Conservation (phyloP, 495 filamentous ascomycete genomes). For the Aspergillus ostianus region DNA sequence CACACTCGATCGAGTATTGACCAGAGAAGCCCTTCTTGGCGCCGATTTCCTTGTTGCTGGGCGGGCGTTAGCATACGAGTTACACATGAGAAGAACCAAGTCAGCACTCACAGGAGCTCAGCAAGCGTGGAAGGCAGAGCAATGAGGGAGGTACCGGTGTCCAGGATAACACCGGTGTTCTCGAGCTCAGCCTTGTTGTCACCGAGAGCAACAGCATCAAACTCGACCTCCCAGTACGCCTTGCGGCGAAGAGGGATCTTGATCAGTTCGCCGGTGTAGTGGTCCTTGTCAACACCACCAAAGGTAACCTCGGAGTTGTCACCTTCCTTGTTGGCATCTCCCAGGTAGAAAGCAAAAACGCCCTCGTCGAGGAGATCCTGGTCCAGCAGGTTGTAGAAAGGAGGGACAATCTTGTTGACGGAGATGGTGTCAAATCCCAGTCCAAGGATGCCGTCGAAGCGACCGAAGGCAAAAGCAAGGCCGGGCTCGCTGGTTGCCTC, state of each 20-base stretch:
- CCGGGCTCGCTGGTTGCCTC: slow-evolving; percentile 95
- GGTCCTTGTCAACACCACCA: slow-evolving; percentile 82
- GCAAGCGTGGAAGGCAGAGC: slow-evolving; percentile 89
- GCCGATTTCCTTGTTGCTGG: slow-evolving; percentile 88
- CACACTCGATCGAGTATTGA: slow-evolving; percentile 92
- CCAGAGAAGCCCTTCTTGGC: slow-evolving; percentile 96
- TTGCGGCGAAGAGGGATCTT: slow-evolving; percentile 94
- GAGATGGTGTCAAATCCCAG: slow-evolving; percentile 94
- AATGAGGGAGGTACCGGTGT: slow-evolving; percentile 98
- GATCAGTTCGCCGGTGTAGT: slow-evolving; percentile 86
- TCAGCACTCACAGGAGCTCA: slow-evolving; percentile 71
- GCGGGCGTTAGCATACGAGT: slow-evolving; percentile 24
- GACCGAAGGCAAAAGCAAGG: slow-evolving; percentile 95
- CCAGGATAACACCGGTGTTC: slow-evolving; percentile 91
- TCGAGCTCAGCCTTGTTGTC: slow-evolving; percentile 81
- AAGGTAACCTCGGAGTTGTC: slow-evolving; percentile 87
- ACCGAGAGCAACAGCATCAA: slow-evolving; percentile 88
- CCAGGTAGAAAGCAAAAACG: slow-evolving; percentile 95
- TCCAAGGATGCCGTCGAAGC: slow-evolving; percentile 97
- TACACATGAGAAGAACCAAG: neutral
- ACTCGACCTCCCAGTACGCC: slow-evolving; percentile 99
- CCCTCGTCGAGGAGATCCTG: slow-evolving; percentile 87
- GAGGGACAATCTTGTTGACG: slow-evolving; percentile 90
- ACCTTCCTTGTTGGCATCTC: slow-evolving; percentile 66
- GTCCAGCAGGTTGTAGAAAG: slow-evolving; percentile 93